Percentiles rank a stretch among this genome's conserved stretches.
Evolutionary conservation across 495 filamentous ascomycete species (phyloP).

Genomic region (Trichodelitschia bisporula): DNA sequence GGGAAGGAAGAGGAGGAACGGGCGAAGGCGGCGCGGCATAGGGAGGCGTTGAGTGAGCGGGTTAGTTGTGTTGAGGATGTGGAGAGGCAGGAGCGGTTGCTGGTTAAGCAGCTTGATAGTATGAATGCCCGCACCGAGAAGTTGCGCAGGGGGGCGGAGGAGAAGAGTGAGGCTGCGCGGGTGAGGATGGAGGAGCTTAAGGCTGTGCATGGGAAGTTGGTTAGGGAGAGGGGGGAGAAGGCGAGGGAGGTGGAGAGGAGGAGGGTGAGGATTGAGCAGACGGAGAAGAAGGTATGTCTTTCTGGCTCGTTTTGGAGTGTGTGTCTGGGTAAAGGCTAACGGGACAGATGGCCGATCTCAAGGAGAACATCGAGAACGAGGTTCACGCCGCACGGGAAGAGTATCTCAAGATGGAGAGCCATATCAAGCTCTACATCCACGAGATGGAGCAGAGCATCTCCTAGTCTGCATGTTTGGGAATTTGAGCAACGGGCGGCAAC

Average conservation of each 20-base stretch:
- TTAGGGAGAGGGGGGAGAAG: conserved; percentile 64
- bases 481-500: no score
- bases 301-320: background rate
- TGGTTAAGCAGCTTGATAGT: conserved; percentile 61
- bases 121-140: conserved; percentile 69
- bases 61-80: conserved; percentile 78
- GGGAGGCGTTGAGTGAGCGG: conserved; percentile 66
- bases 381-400: conserved; percentile 69
- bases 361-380: conserved; percentile 89
- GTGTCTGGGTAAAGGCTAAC: conserved; percentile 14
- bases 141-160: conserved; percentile 47
- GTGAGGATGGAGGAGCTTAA: conserved; percentile 77
- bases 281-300: conserved; percentile 74
- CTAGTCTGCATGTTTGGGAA: no score
- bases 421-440: conserved; percentile 91
- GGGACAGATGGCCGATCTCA: conserved; percentile 76
- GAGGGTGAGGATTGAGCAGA: conserved; percentile 83
- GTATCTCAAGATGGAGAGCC: conserved; percentile 86
- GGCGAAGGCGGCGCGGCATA: conserved; percentile 47
- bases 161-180: conserved; percentile 57
- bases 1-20: conserved; percentile 78
- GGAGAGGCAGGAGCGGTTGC: conserved; percentile 58
- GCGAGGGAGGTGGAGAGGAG: conserved; percentile 74
- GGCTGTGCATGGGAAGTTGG: conserved; percentile 51
- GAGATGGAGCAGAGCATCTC: conserved; percentile 93